Evolutionary conservation across 2,329 filamentous ascomycete species (phyloP).

Genomic region (Colletotrichum ledebouriae): DNA sequence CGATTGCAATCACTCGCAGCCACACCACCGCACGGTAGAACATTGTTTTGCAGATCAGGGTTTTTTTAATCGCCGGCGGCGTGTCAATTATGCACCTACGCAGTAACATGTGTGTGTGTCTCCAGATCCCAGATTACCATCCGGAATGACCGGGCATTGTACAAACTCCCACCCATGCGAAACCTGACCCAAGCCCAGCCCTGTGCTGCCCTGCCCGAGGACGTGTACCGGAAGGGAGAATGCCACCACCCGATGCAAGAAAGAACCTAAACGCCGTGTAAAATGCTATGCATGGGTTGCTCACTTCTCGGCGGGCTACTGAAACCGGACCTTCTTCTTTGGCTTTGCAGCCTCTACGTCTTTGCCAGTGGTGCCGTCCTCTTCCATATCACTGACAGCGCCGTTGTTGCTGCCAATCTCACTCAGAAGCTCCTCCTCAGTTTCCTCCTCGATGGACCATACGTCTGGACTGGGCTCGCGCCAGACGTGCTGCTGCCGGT

Average conservation of each 20-base stretch:
- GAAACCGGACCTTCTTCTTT: conserved; percentile 69
- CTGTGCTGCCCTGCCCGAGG: conserved; percentile 16
- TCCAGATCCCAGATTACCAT: conserved; percentile 20
- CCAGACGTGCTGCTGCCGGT: conserved; percentile 64
- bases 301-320: conserved; percentile 60
- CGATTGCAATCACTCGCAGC: conserved; percentile 9
- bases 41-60: conserved; percentile 16
- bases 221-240: conserved; percentile 39
- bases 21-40: background rate
- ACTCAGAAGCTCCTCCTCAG: conserved; percentile 65
- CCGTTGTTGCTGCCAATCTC: conserved; percentile 54
- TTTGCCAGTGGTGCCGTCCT: conserved; percentile 44
- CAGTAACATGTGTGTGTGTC: conserved; percentile 12
- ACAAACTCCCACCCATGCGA: conserved; percentile 30
- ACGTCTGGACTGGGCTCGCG: conserved; percentile 71
- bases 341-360: conserved; percentile 62
- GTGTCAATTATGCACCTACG: conserved; percentile 26
- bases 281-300: conserved; percentile 18
- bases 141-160: conserved; percentile 29
- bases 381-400: conserved; percentile 49
- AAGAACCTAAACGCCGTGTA: conserved; percentile 26
- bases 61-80: conserved; percentile 12
- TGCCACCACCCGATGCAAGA: conserved; percentile 46
- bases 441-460: conserved; percentile 72
- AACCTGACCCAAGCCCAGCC: background rate